Base-by-base conservation (phyloP, 345 rosid genomes). In the Pseudoturritis turrita region DNA sequence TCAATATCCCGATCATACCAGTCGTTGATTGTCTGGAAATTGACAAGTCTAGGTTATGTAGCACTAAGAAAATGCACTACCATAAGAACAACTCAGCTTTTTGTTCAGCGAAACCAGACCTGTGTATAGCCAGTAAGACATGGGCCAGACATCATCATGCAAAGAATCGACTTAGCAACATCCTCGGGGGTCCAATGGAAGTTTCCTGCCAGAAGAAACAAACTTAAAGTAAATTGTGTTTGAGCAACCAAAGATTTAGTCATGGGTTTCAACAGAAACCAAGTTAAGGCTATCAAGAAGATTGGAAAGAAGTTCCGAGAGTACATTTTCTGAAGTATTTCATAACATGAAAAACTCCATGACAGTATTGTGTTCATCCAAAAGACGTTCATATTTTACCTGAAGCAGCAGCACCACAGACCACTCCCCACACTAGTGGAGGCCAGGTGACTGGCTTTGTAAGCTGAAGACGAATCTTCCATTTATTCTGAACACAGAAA, bases 361-460 rank as follows among this genome's bases (percentile, higher is more conserved):
- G 39, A 40, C 9, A 19, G 54, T 61, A 23, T 40, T 11, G 21
- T 6, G 33, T 33, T 54, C 3, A 59, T 36, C 40, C 1, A 37
- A 53, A 31, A 19, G 1, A 45, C 0, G 6, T 49, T 65, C n/a
- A 39, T 31, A 61, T 12, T 54, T 72, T 81, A 94, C 98, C 98
- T 36, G 98, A 94, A 58, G 98, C 98, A 75, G 98, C 98, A 80
- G 97, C 98, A 55, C 98, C 98, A 49, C 98, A 94, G 45, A 91
- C 92, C 37, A 94, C 83, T 77, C 98, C 98, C 91, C 96, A 94
- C 3, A 94, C 89, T 68, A 94, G 58, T 7, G 98, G 98, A 79
- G 98, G 97, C 98, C 98, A 94, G 29, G 98, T 94, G 62, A 94
- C 97, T 37, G 98, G 98, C 64, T 94, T 94, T 31, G 96, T 91